Base-by-base conservation (phyloP, 176 grass and related monocot genomes). In the Canna indica region DNA sequence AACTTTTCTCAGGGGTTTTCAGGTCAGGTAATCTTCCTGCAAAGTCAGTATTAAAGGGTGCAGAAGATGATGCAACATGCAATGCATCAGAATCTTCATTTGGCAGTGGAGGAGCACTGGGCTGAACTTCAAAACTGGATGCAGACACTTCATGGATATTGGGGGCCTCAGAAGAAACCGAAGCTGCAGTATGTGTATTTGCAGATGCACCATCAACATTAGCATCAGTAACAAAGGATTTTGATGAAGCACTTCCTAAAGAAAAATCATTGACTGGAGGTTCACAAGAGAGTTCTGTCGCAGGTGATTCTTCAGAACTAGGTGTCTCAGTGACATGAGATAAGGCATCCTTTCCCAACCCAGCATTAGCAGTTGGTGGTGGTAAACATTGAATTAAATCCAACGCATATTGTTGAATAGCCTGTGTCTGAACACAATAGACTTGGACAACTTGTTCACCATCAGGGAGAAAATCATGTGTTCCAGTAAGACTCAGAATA, bases 401-500 rank as follows among this genome's bases (percentile, higher is more conserved):
- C 79, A 97, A 76, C 14, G 88, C 86, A 57, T 97, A 97, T 48
- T 92, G 93, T 63, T 97, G 93, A 64, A 97, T 92, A 61, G 93
- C 93, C 88, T 92, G 84, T 70, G 93, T 97, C 77, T 97, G 93
- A 4, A 97, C 88, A 80, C 93, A 97, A 24, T 92, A 97, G 7
- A 97, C 79, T 83, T 97, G 86, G 70, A 97, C 88, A 58, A 87
- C 75, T 68, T 90, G 84, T 78, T 90, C 88, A 28, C 82, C 86
- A 83, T 83, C 82, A 27, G 73, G 63, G 29, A 81, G 81, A 10
- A 48, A 74, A 58, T 83, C 83, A 67, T 82, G 75, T 39, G 93
- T 90, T 72, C 86, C 88, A 3, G 80, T 97, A 36, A 97, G 80
- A 84, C 93, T 97, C 78, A 97, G 82, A 67, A 97, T 92, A 35